Evolutionary conservation across 164 flowering plant species (phyloP).

Genomic region (Stephania yunnanensis): DNA sequence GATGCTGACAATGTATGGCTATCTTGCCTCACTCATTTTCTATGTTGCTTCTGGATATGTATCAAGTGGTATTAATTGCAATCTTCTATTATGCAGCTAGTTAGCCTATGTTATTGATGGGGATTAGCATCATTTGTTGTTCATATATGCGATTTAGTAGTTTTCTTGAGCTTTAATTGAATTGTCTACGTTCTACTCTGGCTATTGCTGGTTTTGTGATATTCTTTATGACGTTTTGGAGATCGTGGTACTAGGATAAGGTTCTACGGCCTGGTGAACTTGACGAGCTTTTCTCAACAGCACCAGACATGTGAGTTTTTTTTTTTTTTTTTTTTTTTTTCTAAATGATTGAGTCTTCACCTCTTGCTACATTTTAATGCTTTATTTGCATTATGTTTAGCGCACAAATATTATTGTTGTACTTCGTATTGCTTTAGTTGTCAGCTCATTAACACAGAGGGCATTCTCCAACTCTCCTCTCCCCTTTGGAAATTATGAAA

Average conservation of each 20-base stretch:
- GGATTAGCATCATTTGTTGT: not conserved
- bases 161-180: not conserved
- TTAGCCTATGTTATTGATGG: not conserved
- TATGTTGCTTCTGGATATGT: not conserved
- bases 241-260: constrained; percentile 40
- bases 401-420: not conserved
- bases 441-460: not conserved
- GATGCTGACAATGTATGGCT: constrained; percentile 59
- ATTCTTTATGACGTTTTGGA: constrained; percentile 6
- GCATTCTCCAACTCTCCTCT: not conserved
- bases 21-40: constrained; percentile 7
- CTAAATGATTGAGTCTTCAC: not conserved
- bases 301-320: constrained; percentile 55
- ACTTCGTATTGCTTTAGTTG: not conserved
- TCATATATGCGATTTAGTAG: not conserved
- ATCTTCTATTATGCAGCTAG: not conserved
- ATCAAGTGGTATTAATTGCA: not conserved
- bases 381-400: not conserved
- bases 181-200: not conserved
- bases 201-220: not conserved
- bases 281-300: constrained; percentile 68
- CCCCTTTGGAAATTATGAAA: not conserved
- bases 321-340: constrained; percentile 8
- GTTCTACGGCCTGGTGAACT: constrained; percentile 42
- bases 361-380: constrained; percentile 2